Evolutionary conservation across 345 rosid genomes (phyloP).

Genomic region (Hibiscus tridactylites): DNA sequence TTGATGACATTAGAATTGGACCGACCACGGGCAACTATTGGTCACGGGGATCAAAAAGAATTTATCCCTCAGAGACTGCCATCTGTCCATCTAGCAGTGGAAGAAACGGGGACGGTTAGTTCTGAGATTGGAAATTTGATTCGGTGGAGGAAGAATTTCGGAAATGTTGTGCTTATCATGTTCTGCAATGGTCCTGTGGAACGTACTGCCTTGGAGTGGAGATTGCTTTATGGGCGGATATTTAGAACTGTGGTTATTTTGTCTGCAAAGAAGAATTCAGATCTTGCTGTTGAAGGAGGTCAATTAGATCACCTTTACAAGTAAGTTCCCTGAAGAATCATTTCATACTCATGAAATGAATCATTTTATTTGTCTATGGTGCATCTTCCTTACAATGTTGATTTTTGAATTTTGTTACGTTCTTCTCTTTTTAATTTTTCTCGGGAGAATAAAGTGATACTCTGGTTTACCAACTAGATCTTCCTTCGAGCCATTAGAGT

Average conservation of each 20-base stretch:
- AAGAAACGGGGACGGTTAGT: constrained; percentile 83
- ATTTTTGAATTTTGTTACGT: background rate
- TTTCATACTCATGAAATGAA: background rate
- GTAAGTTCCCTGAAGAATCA: constrained; percentile 32
- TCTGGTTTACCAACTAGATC: background rate
- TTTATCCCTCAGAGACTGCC: constrained; percentile 80
- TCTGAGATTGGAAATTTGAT: constrained; percentile 91
- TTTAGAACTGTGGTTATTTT: constrained; percentile 87
- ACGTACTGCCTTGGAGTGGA: constrained; percentile 94
- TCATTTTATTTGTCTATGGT: background rate
- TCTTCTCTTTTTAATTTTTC: background rate
- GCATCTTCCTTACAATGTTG: background rate
- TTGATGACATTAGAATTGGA: constrained; percentile 89
- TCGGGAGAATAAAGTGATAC: background rate
- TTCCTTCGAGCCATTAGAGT: background rate
- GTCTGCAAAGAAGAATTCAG: constrained; percentile 59
- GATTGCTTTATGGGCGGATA: constrained; percentile 89
- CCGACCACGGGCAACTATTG: constrained; percentile 65
- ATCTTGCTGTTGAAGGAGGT: constrained; percentile 79
- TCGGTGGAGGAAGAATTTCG: constrained; percentile 92
- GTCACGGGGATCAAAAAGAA: constrained; percentile 90
- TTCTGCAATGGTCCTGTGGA: constrained; percentile 88
- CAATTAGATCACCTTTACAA: constrained; percentile 67
- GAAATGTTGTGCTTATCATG: constrained; percentile 90
- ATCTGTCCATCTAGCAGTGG: constrained; percentile 93